Evolutionary conservation across 2,329 filamentous ascomycete species (phyloP), one percentile per base, ranked within the genome.

Genomic region (Teratosphaeria destructans): DNA sequence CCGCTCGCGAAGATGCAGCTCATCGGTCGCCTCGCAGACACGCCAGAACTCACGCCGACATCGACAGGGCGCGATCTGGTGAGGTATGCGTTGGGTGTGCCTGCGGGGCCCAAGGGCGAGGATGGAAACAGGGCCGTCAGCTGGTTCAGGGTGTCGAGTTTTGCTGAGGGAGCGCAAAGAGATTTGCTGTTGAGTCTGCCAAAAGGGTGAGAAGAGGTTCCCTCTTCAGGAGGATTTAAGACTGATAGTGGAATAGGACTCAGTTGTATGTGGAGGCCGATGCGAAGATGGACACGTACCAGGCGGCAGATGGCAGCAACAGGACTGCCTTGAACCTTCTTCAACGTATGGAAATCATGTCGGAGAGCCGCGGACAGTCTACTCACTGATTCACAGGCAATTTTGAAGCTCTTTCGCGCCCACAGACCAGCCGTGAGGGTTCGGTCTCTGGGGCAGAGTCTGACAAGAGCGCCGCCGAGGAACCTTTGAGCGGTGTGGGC

Each of bases 191-290:
- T 89, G 70, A 79, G 76, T 69, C 75, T 96, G 74, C 84, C 85
- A 58, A 97, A 96, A 80, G 93, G 93, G 89, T 96, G 77, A 73
- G 89, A n/a, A 19, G 29, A 49, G 11, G 37, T 32, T 39, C 11
- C 12, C 11, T 19, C 4, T 19, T n/a, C 16, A 29, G n/a, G 14
- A 49, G 27, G 49, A n/a, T 56, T 47, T 2, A 47, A 57, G 23
- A 61, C 66, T 67, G 39, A 52, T 54, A 47, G 16, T 43, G 37
- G 56, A 61, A 62, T 67, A 96, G 92, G 62, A 82, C 90, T 14
- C 78, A 90, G 56, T 81, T 99, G 63, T 90, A 84, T 70, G 79
- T 97, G 56, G 93, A 97, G 74, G 92, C 88, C 53, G 90, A 96
- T 62, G 88, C 87, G 62, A 78, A 77, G 65, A 85, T 93, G 77